Evolutionary conservation across 2,329 filamentous ascomycete species (phyloP).

Genomic region (Claviceps capensis): DNA sequence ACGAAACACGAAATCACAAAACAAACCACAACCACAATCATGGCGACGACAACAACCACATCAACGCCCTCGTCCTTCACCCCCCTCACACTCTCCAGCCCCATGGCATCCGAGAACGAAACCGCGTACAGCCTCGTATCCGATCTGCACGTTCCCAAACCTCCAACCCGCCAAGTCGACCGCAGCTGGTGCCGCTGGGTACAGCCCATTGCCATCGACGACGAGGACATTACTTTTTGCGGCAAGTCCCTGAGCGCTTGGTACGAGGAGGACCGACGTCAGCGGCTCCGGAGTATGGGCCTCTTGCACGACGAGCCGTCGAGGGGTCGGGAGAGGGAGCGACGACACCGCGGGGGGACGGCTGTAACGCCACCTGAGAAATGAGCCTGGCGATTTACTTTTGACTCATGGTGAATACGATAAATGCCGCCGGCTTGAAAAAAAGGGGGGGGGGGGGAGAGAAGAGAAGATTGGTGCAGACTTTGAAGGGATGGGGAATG

Average conservation of each 20-base stretch:
- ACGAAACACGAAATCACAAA: not conserved
- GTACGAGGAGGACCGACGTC: conserved; percentile 37
- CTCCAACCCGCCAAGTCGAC: conserved; percentile 21
- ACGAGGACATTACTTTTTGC: conserved; percentile 47
- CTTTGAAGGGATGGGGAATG: too few species aligned
- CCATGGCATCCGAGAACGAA: conserved; percentile 10
- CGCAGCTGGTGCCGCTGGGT: conserved; percentile 29
- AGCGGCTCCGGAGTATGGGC: conserved; percentile 17
- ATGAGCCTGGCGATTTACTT: not conserved
- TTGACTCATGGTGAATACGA: not conserved
- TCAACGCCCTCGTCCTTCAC: not conserved
- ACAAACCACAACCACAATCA: not conserved
- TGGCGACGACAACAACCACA: not conserved
- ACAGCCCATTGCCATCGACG: conserved; percentile 42
- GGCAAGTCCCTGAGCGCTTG: conserved; percentile 45
- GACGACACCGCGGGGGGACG: conserved; percentile 11
- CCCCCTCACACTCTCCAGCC: not conserved
- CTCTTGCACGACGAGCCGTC: conserved; percentile 7
- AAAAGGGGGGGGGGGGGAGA: too few species aligned
- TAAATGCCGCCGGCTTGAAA: too few species aligned
- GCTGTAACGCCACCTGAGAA: not conserved
- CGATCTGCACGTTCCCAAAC: conserved; percentile 19
- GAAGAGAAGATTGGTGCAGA: too few species aligned
- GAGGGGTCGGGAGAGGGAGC: conserved; percentile 11
- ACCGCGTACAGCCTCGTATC: conserved; percentile 19